Conservation (phyloP, 352 stramenopile genomes). For the Globisporangium cystogenes region DNA sequence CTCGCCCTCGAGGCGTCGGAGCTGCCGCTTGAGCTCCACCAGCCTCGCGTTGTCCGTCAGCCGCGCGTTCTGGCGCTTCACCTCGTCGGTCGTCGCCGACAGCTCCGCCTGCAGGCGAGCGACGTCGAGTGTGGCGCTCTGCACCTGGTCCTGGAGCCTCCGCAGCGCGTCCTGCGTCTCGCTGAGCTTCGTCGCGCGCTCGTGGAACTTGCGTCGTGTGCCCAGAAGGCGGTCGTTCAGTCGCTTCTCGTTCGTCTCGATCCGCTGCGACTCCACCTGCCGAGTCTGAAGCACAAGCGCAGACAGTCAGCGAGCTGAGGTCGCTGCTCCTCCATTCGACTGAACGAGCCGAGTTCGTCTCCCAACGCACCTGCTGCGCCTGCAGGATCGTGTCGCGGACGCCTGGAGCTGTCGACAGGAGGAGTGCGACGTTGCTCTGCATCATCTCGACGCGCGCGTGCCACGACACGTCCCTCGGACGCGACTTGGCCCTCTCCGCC, state of each 20-base stretch:
- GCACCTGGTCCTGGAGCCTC: slow-evolving; percentile 13
- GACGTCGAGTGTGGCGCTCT: slow-evolving; percentile 15
- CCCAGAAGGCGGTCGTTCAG: slow-evolving; percentile 26
- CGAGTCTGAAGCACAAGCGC: slow-evolving; percentile 4
- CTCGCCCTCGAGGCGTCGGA: slow-evolving; percentile 34
- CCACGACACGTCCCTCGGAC: slow-evolving; percentile 21
- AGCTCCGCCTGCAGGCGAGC: slow-evolving; percentile 16
- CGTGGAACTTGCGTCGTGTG: slow-evolving; percentile 23
- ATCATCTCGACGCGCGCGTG: slow-evolving; percentile 22
- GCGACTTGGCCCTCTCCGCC: slow-evolving; percentile 14
- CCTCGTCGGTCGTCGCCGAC: slow-evolving; percentile 4
- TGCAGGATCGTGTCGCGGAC: slow-evolving; percentile 16
- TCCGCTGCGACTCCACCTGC: slow-evolving; percentile 16
- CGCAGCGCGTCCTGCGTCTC: slow-evolving; percentile 10
- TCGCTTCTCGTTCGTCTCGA: slow-evolving; percentile 28
- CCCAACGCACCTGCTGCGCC: slow-evolving; percentile 15
- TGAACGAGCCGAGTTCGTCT: neutral
- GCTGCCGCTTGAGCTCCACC: slow-evolving; percentile 31
- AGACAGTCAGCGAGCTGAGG: neutral
- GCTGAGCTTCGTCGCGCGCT: slow-evolving; percentile 14
- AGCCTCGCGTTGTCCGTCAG: slow-evolving; percentile 36
- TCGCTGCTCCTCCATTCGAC: neutral
- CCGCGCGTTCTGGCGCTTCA: slow-evolving; percentile 21
- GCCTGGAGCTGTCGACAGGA: slow-evolving; percentile 12
- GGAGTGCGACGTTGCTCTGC: slow-evolving; percentile 14